Evolutionary conservation across 2,329 filamentous ascomycete genomes (phyloP).

Genomic region (Hirsutella minnesotensis): DNA sequence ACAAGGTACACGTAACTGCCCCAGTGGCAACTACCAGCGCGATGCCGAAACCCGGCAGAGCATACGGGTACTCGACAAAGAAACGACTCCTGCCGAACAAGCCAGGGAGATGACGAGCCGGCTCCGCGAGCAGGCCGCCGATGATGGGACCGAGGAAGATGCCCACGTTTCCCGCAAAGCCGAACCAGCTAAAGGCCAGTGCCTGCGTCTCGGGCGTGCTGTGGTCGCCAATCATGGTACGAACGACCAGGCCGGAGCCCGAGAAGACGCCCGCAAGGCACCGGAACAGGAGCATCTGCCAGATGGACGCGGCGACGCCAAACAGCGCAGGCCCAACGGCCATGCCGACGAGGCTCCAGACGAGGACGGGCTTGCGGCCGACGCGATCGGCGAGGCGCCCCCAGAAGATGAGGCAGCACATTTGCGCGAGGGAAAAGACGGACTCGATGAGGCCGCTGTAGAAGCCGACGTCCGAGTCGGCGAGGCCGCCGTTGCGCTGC

Average conservation of each 20-base stretch:
- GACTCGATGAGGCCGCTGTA: conserved; percentile 67
- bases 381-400: conserved; percentile 49
- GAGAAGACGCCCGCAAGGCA: conserved; percentile 63
- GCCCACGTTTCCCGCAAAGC: conserved; percentile 62
- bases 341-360: conserved; percentile 54
- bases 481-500: conserved; percentile 48
- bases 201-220: conserved; percentile 61
- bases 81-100: conserved; percentile 35
- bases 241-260: conserved; percentile 61
- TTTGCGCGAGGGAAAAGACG: conserved; percentile 64
- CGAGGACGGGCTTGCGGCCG: conserved; percentile 62
- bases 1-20: conserved; percentile 38
- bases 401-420: conserved; percentile 68
- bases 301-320: conserved; percentile 52
- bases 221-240: conserved; percentile 67
- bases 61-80: conserved; percentile 39
- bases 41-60: conserved; percentile 41
- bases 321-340: conserved; percentile 51
- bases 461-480: conserved; percentile 61
- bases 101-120: conserved; percentile 48
- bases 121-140: conserved; percentile 58
- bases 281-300: conserved; percentile 64
- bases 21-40: conserved; percentile 43
- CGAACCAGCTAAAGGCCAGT: conserved; percentile 63
- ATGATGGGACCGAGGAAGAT: conserved; percentile 61